Conservation (phyloP, 108 stramenopile species). For the Cylindrotheca closterium region DNA sequence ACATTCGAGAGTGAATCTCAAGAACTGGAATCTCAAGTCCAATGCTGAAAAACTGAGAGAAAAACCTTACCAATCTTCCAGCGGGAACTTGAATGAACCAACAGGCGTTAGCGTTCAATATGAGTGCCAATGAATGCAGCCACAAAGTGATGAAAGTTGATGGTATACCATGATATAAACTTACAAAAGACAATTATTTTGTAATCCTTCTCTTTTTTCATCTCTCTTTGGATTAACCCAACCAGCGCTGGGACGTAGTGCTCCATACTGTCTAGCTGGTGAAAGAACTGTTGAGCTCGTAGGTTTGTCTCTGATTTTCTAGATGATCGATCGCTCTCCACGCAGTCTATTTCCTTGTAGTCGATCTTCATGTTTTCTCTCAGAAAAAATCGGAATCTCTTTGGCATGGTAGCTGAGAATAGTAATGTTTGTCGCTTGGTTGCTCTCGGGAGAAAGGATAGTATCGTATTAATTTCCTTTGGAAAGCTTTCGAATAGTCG, state of each 20-base stretch:
- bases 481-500: slow-evolving; percentile 90
- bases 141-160: too few relatives aligned
- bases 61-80: slow-evolving; percentile 73
- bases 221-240: slow-evolving; percentile 30
- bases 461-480: slow-evolving; percentile 77
- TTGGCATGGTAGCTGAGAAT: slow-evolving; percentile 92
- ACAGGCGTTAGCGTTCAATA: too few relatives aligned
- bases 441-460: slow-evolving; percentile 59
- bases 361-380: slow-evolving; percentile 38
- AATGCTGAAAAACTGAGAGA: slow-evolving; percentile 74
- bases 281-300: slow-evolving; percentile 55
- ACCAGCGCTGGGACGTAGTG: slow-evolving; percentile 37
- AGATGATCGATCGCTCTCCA: slow-evolving; percentile 22
- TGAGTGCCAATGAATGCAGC: too few relatives aligned
- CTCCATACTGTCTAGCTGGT: slow-evolving; percentile 39
- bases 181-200: slow-evolving; percentile 79
- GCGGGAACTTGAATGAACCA: too few relatives aligned
- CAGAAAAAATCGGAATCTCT: slow-evolving; percentile 57
- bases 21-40: slow-evolving; percentile 34
- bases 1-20: slow-evolving; percentile 87
- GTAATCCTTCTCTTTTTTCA: slow-evolving; percentile 59
- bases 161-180: too few relatives aligned
- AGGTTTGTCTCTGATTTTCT: slow-evolving; percentile 34
- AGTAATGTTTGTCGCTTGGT: slow-evolving; percentile 88
- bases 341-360: slow-evolving; percentile 63